These are phyloP conservation scores for Naganishia randhawae DNA, from an alignment of 768 basidiomycete species.

Conservation along the genomic window DNA sequence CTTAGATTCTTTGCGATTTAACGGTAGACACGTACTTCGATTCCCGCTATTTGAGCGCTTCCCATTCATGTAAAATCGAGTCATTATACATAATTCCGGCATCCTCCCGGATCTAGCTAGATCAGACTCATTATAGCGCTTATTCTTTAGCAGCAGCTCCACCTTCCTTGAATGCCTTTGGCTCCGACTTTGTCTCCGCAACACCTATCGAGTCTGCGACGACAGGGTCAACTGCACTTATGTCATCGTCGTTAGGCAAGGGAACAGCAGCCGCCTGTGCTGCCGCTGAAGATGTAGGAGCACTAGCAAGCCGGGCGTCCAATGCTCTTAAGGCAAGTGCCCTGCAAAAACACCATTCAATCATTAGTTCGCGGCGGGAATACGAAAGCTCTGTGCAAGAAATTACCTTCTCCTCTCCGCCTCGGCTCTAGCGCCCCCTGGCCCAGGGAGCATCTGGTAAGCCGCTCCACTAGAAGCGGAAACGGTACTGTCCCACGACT, in stretches of 20 bases:
- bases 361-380: neutral
- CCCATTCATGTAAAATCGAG: neutral
- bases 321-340: slow-evolving; percentile 95
- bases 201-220: neutral
- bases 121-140: neutral
- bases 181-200: slow-evolving; percentile 2
- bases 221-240: neutral
- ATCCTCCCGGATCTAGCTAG: neutral
- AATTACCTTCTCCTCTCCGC: slow-evolving; percentile 87
- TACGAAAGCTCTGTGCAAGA: neutral
- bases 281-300: slow-evolving; percentile 51
- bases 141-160: slow-evolving; percentile 15
- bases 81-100: neutral
- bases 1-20: too few relatives aligned
- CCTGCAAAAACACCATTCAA: slow-evolving; percentile 52
- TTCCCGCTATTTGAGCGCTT: neutral
- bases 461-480: slow-evolving; percentile 37
- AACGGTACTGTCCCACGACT: slow-evolving; percentile 53
- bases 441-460: slow-evolving; percentile 63
- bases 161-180: slow-evolving; percentile 18
- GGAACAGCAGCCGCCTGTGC: slow-evolving; percentile 28
- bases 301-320: slow-evolving; percentile 71
- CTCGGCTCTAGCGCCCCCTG: slow-evolving; percentile 87
- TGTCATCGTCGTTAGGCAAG: neutral
- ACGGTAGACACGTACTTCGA: neutral